Conservation (phyloP, 768 basidiomycete species). For the Amanita thiersii region DNA sequence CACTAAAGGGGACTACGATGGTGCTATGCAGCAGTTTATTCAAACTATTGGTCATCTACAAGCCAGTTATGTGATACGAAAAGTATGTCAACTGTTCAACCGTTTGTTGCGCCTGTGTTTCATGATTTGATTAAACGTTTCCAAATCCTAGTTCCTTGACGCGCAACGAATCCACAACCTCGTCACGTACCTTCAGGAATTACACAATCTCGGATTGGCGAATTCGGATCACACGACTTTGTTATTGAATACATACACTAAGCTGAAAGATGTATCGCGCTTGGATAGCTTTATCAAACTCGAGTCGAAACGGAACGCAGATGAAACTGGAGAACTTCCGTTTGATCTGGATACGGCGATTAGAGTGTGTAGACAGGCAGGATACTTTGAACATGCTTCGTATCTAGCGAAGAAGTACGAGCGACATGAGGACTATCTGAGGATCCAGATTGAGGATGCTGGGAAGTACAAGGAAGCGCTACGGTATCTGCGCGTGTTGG, state of each 20-base stretch:
- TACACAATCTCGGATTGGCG: slow-evolving; percentile 83
- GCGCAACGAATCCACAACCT: slow-evolving; percentile 95
- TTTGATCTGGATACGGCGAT: slow-evolving; percentile 98
- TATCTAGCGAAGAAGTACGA: slow-evolving; percentile 91
- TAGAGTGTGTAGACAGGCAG: slow-evolving; percentile 91
- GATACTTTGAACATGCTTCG: slow-evolving; percentile 90
- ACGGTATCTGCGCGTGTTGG: slow-evolving; percentile 69
- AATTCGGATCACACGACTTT: slow-evolving; percentile 97
- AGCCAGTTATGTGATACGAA: slow-evolving; percentile 95
- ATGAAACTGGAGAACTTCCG: slow-evolving; percentile 63
- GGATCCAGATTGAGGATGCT: slow-evolving; percentile 92
- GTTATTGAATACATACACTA: slow-evolving; percentile 94
- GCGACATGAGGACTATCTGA: slow-evolving; percentile 85
- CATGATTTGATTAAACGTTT: background rate
- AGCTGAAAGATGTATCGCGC: slow-evolving; percentile 83
- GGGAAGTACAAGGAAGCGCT: slow-evolving; percentile 77
- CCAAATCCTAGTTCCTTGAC: slow-evolving; percentile 70
- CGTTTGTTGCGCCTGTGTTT: background rate
- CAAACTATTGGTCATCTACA: slow-evolving; percentile 85
- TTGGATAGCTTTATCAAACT: slow-evolving; percentile 91
- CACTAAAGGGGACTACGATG: slow-evolving; percentile 84
- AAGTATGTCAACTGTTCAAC: slow-evolving; percentile 39
- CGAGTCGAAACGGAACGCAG: slow-evolving; percentile 50
- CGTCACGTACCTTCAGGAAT: slow-evolving; percentile 91
- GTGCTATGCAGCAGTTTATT: slow-evolving; percentile 87